phyloP scores from a whole-genome alignment of 2,329 filamentous ascomycete species.

The Diaporthe citrichinensis region DNA sequence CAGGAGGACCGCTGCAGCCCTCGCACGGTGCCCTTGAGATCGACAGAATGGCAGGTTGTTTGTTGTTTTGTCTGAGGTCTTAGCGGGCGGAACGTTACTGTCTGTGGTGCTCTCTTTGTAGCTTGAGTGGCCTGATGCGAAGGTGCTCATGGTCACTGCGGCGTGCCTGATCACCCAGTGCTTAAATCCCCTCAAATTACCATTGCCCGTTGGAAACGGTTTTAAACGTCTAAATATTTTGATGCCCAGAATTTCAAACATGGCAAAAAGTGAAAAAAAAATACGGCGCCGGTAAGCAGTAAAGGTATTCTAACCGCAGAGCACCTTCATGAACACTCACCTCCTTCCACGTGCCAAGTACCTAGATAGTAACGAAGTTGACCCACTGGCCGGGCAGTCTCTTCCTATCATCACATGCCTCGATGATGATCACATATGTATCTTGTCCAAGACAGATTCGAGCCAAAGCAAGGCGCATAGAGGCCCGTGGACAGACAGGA shows the following conservation, averaged over 20 bases:
- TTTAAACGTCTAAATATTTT: not conserved
- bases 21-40: constrained; percentile 9
- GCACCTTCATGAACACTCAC: not conserved
- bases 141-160: not conserved
- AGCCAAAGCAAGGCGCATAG: not conserved
- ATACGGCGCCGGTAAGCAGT: not conserved
- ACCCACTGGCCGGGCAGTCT: not conserved
- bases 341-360: not conserved
- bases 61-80: constrained; percentile 12
- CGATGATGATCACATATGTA: not conserved
- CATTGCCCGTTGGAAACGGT: not conserved
- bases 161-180: too few relatives aligned
- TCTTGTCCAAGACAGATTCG: not conserved
- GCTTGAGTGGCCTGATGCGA: not conserved
- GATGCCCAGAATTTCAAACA: too few relatives aligned
- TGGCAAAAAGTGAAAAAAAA: not conserved
- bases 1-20: not conserved
- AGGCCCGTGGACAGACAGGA: not conserved
- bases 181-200: not conserved
- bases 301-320: not conserved
- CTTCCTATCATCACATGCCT: not conserved
- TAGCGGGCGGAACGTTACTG: not conserved
- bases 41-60: constrained; percentile 1
- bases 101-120: not conserved
- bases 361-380: not conserved